phyloP scores from a whole-genome alignment of 805 yeast genomes.

The Ogataea methylovora region DNA sequence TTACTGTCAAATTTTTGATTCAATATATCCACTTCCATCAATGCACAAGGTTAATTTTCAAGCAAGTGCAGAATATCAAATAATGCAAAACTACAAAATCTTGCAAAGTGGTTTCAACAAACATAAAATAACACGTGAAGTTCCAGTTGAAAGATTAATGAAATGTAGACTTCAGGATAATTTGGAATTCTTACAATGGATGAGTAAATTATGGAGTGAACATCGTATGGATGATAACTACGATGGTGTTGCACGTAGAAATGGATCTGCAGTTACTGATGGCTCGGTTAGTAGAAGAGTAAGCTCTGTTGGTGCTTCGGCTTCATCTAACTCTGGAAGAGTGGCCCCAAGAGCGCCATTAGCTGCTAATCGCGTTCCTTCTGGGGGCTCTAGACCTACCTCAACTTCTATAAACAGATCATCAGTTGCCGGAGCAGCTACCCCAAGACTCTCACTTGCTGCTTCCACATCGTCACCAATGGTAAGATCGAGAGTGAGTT shows the following conservation, averaged over 20 bases:
- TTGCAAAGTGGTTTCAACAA: slow-evolving; percentile 73
- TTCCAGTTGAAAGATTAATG: slow-evolving; percentile 75
- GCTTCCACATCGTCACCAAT: not conserved
- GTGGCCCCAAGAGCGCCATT: slow-evolving; percentile 1
- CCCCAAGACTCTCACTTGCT: not conserved
- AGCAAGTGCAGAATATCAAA: slow-evolving; percentile 67
- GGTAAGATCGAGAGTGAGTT: not conserved
- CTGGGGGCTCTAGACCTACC: too few species aligned
- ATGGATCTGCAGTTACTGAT: slow-evolving; percentile 4
- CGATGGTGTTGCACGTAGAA: slow-evolving; percentile 60
- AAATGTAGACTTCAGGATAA: slow-evolving; percentile 92
- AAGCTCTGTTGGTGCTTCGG: slow-evolving; percentile 5
- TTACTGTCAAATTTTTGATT: slow-evolving; percentile 86
- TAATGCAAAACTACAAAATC: slow-evolving; percentile 72
- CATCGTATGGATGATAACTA: slow-evolving; percentile 60
- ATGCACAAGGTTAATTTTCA: slow-evolving; percentile 70
- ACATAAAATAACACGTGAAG: slow-evolving; percentile 61
- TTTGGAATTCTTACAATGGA: slow-evolving; percentile 91
- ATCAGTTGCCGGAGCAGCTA: not conserved
- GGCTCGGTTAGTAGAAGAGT: slow-evolving; percentile 9
- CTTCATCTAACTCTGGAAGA: slow-evolving; percentile 12
- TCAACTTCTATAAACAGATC: too few species aligned
- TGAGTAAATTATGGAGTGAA: slow-evolving; percentile 75
- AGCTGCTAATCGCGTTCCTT: not conserved
- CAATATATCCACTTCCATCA: slow-evolving; percentile 77